Conservation (phyloP, 441 rosid genomes). For the Lepidium campestre region DNA sequence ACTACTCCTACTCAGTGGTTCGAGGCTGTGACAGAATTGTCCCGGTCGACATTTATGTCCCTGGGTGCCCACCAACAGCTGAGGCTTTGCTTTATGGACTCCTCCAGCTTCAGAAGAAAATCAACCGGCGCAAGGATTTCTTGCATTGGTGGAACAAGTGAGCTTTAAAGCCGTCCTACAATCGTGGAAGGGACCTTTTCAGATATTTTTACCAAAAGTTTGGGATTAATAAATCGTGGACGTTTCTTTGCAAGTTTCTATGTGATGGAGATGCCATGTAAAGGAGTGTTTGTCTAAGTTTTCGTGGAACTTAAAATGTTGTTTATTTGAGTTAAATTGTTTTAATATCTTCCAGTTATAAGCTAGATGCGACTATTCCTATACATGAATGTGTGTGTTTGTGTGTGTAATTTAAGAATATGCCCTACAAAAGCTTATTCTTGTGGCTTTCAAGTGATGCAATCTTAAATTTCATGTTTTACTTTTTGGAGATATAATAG, state of each 20-base stretch:
- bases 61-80: conserved; percentile 97
- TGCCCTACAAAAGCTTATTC: neutral
- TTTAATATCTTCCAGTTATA: neutral
- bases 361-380: neutral
- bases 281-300: conserved; percentile 15
- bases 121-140: conserved; percentile 95
- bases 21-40: conserved; percentile 97
- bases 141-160: conserved; percentile 91
- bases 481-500: too few species aligned
- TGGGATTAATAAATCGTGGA: conserved; percentile 24
- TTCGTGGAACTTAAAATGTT: conserved; percentile 12
- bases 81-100: conserved; percentile 91
- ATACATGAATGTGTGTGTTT: neutral
- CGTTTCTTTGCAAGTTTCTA: conserved; percentile 20
- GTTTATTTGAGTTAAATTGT: neutral
- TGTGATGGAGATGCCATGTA: conserved; percentile 32
- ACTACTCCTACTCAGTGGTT: conserved; percentile 95
- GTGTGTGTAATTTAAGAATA: neutral
- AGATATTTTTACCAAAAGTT: conserved; percentile 15
- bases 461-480: too few species aligned
- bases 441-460: neutral
- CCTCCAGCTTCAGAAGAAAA: conserved; percentile 97
- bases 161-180: conserved; percentile 5
- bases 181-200: neutral
- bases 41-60: conserved; percentile 93